Evolutionary conservation across 805 yeast genomes (phyloP).

Genomic region (Cyberlindnera xylosilytica): DNA sequence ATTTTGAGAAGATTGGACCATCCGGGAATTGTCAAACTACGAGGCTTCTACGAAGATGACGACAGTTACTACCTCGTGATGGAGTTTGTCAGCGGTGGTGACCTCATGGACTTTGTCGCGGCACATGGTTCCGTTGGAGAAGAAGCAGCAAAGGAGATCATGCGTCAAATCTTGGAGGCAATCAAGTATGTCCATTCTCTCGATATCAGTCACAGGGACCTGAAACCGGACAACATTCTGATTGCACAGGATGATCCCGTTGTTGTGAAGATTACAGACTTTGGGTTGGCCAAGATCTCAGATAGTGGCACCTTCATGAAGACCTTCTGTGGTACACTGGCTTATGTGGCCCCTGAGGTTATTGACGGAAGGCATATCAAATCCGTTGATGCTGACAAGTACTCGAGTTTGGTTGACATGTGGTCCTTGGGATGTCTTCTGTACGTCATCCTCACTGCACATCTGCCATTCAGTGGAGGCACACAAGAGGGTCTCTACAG

Average conservation of each 20-base stretch:
- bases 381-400: conserved; percentile 35
- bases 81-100: conserved; percentile 97
- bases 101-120: conserved; percentile 94
- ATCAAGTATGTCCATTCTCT: conserved; percentile 81
- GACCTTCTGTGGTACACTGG: conserved; percentile 96
- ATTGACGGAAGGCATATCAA: conserved; percentile 38
- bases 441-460: conserved; percentile 88
- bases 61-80: conserved; percentile 83
- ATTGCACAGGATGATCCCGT: conserved; percentile 92
- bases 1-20: conserved; percentile 77
- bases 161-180: conserved; percentile 80
- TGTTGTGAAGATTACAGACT: conserved; percentile 88
- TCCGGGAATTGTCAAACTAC: conserved; percentile 77
- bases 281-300: conserved; percentile 90
- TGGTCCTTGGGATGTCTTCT: conserved; percentile 97
- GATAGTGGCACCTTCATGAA: conserved; percentile 84
- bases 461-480: conserved; percentile 90
- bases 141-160: conserved; percentile 81
- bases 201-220: conserved; percentile 94
- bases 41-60: conserved; percentile 81
- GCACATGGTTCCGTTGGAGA: conserved; percentile 91
- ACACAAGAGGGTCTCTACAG: conserved; percentile 83
- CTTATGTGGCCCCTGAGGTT: conserved; percentile 96
- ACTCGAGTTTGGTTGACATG: conserved; percentile 89
- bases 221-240: conserved; percentile 93